A percentile compares a stretch with the other conserved stretches of the same genome.
These are phyloP conservation scores for Neofusicoccum sp. DNA, from an alignment of 2,329 filamentous ascomycete genomes.

Conservation along the genomic window DNA sequence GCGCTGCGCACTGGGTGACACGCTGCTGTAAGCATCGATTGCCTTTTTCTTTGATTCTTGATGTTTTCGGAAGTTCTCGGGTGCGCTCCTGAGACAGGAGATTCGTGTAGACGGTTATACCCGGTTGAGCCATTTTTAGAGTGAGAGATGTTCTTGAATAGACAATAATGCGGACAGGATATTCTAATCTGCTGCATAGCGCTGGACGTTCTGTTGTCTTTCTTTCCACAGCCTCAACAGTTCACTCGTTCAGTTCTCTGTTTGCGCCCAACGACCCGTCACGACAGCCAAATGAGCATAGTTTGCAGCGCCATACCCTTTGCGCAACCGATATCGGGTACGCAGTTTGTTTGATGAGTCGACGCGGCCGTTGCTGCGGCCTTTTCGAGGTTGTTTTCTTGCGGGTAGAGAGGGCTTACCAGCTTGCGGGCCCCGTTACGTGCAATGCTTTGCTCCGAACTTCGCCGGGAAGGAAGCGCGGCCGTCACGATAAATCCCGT, in stretches of 20 bases:
- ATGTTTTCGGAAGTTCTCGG: constrained; percentile 9
- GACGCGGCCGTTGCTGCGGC: constrained; percentile 1
- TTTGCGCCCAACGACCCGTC: not conserved
- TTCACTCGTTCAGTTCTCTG: not conserved
- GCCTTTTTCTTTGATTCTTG: constrained; percentile 7
- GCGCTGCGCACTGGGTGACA: constrained; percentile 88
- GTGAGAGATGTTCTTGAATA: not conserved
- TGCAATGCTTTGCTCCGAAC: constrained; percentile 18
- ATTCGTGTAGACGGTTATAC: constrained; percentile 9
- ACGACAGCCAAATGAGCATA: not conserved
- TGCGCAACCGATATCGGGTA: constrained; percentile 13
- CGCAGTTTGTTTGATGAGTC: not conserved
- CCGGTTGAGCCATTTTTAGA: constrained; percentile 3
- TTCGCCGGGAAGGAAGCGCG: constrained; percentile 7
- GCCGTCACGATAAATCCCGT: not conserved
- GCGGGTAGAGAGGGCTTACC: constrained; percentile 6
- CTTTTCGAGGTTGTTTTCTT: constrained; percentile 2
- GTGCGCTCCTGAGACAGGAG: constrained; percentile 7
- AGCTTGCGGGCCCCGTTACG: constrained; percentile 8
- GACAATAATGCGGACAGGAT: constrained; percentile 12
- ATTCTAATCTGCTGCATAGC: not conserved
- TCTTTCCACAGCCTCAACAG: not conserved
- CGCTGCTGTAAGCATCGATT: constrained; percentile 62
- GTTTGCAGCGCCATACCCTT: not conserved
- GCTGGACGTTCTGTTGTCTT: not conserved